phyloP scores from a whole-genome alignment of 2,329 filamentous ascomycete genomes.

The Ceratocystis ficicola region DNA sequence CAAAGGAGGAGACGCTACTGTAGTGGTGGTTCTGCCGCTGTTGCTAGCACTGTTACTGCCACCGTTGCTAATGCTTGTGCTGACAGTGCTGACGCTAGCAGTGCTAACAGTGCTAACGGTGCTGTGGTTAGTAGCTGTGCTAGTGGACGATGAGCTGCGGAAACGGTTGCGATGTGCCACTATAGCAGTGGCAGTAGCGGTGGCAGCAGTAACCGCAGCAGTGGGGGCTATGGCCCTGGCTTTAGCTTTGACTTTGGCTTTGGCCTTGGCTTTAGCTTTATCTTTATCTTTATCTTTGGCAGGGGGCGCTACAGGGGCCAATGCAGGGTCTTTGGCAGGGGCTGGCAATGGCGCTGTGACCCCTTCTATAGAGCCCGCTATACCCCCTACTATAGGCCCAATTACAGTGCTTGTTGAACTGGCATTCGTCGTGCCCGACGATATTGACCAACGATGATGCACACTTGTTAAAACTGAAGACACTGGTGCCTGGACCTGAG shows the following conservation, averaged over 20 bases:
- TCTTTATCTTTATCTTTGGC: background rate
- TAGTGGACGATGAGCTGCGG: slow-evolving; percentile 6
- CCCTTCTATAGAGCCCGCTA: background rate
- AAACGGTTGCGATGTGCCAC: background rate
- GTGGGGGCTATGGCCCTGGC: background rate
- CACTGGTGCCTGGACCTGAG: background rate
- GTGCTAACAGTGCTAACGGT: background rate
- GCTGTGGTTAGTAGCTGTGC: slow-evolving; percentile 11
- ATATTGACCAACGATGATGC: slow-evolving; percentile 5
- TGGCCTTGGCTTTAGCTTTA: background rate
- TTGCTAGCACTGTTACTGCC: background rate
- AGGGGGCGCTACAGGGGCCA: background rate
- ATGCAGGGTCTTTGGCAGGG: background rate
- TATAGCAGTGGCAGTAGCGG: too few species aligned
- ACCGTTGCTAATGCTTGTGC: background rate
- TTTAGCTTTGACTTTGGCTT: background rate
- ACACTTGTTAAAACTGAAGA: background rate
- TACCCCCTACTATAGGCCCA: background rate
- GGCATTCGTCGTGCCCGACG: background rate
- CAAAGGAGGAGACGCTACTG: background rate
- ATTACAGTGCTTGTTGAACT: background rate
- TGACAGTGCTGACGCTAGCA: background rate
- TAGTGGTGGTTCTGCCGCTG: slow-evolving; percentile 1
- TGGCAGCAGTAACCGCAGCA: too few species aligned
- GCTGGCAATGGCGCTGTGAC: background rate